A percentile compares a stretch with the other conserved stretches of the same genome.
Conservation (phyloP, 2,329 filamentous ascomycete genomes). For the Leptographium flavum region DNA sequence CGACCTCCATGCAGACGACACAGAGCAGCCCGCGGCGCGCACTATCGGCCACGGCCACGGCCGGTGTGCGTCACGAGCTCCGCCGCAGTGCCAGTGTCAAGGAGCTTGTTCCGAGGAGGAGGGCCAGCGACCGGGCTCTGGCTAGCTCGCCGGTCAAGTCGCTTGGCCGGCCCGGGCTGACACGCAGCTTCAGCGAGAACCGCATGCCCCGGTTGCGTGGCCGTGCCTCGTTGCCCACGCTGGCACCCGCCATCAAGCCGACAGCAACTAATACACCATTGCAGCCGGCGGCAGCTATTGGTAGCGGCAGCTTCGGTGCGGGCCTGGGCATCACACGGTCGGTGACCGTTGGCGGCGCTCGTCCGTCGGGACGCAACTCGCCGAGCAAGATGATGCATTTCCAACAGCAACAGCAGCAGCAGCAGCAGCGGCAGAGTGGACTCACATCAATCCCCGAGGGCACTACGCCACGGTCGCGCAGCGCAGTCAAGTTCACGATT, state of each 20-base stretch:
- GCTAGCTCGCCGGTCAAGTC: constrained; percentile 39
- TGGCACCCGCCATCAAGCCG: constrained; percentile 31
- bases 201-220: constrained; percentile 29
- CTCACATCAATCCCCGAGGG: constrained; percentile 44
- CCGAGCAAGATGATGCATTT: constrained; percentile 37
- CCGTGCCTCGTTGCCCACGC: constrained; percentile 27
- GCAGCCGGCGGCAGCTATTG: neutral
- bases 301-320: constrained; percentile 1
- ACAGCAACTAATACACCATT: neutral
- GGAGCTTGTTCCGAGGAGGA: constrained; percentile 26
- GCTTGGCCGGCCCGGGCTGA: constrained; percentile 31
- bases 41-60: constrained; percentile 16
- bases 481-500: constrained; percentile 48
- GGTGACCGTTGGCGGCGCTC: constrained; percentile 18
- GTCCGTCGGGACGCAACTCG: constrained; percentile 33
- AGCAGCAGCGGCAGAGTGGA: constrained; percentile 33
- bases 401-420: constrained; percentile 14
- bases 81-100: constrained; percentile 31
- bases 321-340: constrained; percentile 22
- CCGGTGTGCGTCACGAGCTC: constrained; percentile 21
- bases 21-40: constrained; percentile 12
- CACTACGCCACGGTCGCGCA: constrained; percentile 26
- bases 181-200: constrained; percentile 40
- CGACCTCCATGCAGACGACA: constrained; percentile 11
- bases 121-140: constrained; percentile 25